A percentile compares a stretch with the other conserved stretches of the same genome.
These are phyloP conservation scores for Yarrowia phangngaensis DNA, from an alignment of 805 yeast species.

Conservation along the genomic window DNA sequence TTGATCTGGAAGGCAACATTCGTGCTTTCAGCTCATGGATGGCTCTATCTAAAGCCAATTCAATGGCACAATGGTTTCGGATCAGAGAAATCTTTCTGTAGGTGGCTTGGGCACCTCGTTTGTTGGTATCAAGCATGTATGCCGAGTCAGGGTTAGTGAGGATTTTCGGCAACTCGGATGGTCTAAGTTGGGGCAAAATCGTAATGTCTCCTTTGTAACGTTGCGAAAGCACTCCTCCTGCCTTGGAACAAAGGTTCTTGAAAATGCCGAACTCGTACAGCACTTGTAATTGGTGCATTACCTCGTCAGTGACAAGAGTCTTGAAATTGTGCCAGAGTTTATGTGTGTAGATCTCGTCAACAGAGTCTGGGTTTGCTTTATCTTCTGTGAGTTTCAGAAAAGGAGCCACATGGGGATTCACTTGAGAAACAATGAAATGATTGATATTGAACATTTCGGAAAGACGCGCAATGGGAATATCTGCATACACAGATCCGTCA, in stretches of 20 bases:
- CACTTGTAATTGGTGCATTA: constrained; percentile 72
- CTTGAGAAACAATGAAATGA: constrained; percentile 96
- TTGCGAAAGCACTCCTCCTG: constrained; percentile 75
- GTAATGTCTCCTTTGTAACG: constrained; percentile 92
- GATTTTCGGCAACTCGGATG: constrained; percentile 56
- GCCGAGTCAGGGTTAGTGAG: constrained; percentile 79
- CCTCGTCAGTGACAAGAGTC: constrained; percentile 61
- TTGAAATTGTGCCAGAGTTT: constrained; percentile 40
- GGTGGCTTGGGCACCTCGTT: constrained; percentile 84
- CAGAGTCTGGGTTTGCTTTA: constrained; percentile 40
- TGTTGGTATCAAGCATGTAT: constrained; percentile 62
- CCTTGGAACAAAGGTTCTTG: constrained; percentile 65
- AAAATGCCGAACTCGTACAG: constrained; percentile 72
- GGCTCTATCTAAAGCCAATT: constrained; percentile 77
- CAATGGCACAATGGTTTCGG: constrained; percentile 84
- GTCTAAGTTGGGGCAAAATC: constrained; percentile 70
- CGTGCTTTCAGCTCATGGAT: constrained; percentile 56
- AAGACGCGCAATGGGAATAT: constrained; percentile 81
- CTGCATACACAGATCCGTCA: constrained; percentile 95
- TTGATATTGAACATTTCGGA: constrained; percentile 97
- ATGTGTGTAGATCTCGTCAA: constrained; percentile 23
- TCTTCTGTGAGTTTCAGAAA: constrained; percentile 46
- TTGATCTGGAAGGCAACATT: constrained; percentile 29
- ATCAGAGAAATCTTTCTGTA: constrained; percentile 90
- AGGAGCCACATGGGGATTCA: constrained; percentile 94